Evolutionary conservation across 331 rosid species (phyloP), one percentile per base, ranked within the genome.

Genomic region (Dryas integrifolia): DNA sequence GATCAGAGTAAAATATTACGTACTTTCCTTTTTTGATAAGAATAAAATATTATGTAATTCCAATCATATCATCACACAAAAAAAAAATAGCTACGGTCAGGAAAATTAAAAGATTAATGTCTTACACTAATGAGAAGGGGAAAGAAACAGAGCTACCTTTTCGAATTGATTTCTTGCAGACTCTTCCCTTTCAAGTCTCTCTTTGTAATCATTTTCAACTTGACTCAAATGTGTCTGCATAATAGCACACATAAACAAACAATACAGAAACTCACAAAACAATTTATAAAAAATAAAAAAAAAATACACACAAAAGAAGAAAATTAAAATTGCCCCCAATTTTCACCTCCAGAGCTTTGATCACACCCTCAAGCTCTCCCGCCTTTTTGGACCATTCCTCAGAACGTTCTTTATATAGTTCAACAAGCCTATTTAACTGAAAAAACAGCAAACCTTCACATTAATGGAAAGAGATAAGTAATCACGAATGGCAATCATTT

Each of bases 301-400:
- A 56, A 58, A 7, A 44, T 1, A 30, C 3, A 30, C 35, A 30
- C 35, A 30, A 30, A 30, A 30, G 2, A 30, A 30, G 35, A 30
- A 30, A 30, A 30, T 30, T 30, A 73, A 48, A 61, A 15, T 10
- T 69, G 67, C 72, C 46, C 44, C 10, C 41, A 83, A 66, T 15
- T 60, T 77, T 81, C 76, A 94, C 98, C 96, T 94, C 98, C 83
- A 89, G 74, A 16, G 97, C 96, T 84, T 89, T 88, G 76, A 94
- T 76, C 67, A 83, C 97, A n/a, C 98, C 98, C 76, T 91, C 97
- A 69, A 94, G 92, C 69, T 89, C 98, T 12, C 88, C 88, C 4
- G 97, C 92, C 87, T 94, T 94, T 78, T 72, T 83, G 18, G 96
- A 85, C 96, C 90, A 94, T 83, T 91, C 97, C 77, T 91, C 92